Evolutionary conservation across 2,329 filamentous ascomycete genomes (phyloP), one percentile per base, ranked within the genome.

Genomic region (Daldinia sp.): DNA sequence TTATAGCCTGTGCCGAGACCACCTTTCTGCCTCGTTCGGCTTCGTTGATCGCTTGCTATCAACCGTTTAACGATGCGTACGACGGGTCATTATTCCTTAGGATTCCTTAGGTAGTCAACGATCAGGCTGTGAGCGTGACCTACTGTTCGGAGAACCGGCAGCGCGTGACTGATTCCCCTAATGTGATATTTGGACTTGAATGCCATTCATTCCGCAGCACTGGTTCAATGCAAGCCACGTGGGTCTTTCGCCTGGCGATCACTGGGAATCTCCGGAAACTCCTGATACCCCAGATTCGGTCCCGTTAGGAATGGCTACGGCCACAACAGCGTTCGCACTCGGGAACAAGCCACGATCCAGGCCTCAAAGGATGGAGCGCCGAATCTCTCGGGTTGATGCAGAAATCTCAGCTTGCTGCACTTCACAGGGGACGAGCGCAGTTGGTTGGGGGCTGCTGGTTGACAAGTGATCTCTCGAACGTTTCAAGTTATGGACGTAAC

Each of bases 191-290:
- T 52, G n/a, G 54, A 61, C 60, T 66, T 21, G 39, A 48, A 48
- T 41, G 34, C 53, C 57, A 55, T 59, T 63, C 25, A 66, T 66
- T 64, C 67, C 64, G 45, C 30, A 27, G 58, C 21, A 41, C 45
- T 64, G 64, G 67, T 41, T 66, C 56, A 27, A 58, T 60, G 63
- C 52, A 68, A 69, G 67, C 67, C 67, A 69, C 63, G 55, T 61
- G 59, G 50, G 45, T 35, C 55, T 61, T 39, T 55, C 47, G 13
- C 55, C 41, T 39, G 61, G 39, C 49, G 64, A 68, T 68, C 61
- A 57, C 21, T 55, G 25, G 37, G 37, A 51, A 52, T 29, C 17
- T 55, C 55, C 41, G 45, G 52, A 15, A 58, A 50, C 27, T 50
- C 39, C 39, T 30, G 47, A 50, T 64, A 61, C 58, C 64, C 61